Evolutionary conservation across 2,329 filamentous ascomycete genomes (phyloP).

Genomic region (Uncinocarpus reesii): DNA sequence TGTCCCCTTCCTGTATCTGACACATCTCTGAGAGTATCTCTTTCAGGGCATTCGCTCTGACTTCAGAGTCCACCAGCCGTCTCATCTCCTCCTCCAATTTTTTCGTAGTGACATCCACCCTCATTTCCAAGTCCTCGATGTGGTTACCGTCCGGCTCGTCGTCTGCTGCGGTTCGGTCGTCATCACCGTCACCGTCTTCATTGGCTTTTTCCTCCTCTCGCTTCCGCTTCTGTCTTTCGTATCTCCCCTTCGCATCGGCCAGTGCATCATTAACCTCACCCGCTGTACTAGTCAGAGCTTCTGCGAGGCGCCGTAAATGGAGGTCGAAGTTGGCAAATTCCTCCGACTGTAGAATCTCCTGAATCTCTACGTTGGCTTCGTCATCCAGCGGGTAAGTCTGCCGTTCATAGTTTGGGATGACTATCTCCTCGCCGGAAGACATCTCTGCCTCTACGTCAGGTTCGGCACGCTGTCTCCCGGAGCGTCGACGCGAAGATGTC

Average conservation of each 20-base stretch:
- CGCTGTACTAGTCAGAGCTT: slow-evolving; percentile 41
- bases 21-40: slow-evolving; percentile 37
- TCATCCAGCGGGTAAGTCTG: slow-evolving; percentile 44
- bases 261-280: slow-evolving; percentile 49
- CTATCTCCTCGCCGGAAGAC: neutral
- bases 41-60: slow-evolving; percentile 38
- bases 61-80: slow-evolving; percentile 47
- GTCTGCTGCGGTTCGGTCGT: slow-evolving; percentile 21
- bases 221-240: slow-evolving; percentile 30
- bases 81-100: slow-evolving; percentile 50
- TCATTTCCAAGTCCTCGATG: slow-evolving; percentile 34
- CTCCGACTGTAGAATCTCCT: slow-evolving; percentile 35
- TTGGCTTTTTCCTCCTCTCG: slow-evolving; percentile 10
- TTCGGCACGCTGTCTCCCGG: neutral
- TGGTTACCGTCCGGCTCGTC: slow-evolving; percentile 33
- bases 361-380: slow-evolving; percentile 39
- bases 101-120: slow-evolving; percentile 44
- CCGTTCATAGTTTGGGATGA: slow-evolving; percentile 41
- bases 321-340: slow-evolving; percentile 39
- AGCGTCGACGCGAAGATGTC: neutral
- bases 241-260: slow-evolving; percentile 30
- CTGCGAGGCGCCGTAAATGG: slow-evolving; percentile 39
- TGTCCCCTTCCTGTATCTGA: slow-evolving; percentile 24
- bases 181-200: neutral
- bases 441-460: neutral